Evolutionary conservation across 139 green algal species (phyloP).

Genomic region (Micromonas pusilla): DNA sequence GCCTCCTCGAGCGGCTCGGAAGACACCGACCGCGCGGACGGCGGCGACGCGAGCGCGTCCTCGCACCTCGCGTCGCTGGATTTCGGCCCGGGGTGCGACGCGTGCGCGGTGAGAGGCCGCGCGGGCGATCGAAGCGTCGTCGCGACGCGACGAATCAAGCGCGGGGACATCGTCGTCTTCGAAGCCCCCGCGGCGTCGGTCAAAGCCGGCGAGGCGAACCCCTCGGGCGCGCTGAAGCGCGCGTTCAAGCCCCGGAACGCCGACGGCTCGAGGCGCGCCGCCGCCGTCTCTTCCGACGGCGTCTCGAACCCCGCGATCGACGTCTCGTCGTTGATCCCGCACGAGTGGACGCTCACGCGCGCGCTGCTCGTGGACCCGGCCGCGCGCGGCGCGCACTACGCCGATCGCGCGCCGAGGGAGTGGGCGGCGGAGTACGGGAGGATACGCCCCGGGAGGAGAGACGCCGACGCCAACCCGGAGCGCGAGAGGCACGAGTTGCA

Average conservation of each 20-base stretch:
- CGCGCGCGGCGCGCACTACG: not conserved
- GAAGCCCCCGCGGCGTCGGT: not conserved
- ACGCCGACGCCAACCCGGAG: not conserved
- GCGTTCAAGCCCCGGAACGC: no score
- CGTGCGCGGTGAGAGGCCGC: not conserved
- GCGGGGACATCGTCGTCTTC: not conserved
- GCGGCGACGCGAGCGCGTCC: no score
- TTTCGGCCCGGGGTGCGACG: not conserved
- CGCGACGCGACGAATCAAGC: not conserved
- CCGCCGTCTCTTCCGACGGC: not conserved
- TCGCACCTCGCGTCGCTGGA: not conserved
- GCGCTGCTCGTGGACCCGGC: not conserved
- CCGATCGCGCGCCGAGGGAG: not conserved
- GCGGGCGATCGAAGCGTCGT: not conserved
- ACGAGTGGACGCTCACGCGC: not conserved
- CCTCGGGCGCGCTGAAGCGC: no score
- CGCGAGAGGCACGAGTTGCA: not conserved
- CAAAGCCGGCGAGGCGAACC: not conserved
- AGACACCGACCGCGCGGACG: no score
- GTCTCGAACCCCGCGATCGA: not conserved
- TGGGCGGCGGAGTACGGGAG: not conserved
- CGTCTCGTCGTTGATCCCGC: no score
- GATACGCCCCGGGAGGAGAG: not conserved
- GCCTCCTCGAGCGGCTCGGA: no score
- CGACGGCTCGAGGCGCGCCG: not conserved